Conservation (phyloP, 2,329 filamentous ascomycete species). For the Diaporthe sp. region DNA sequence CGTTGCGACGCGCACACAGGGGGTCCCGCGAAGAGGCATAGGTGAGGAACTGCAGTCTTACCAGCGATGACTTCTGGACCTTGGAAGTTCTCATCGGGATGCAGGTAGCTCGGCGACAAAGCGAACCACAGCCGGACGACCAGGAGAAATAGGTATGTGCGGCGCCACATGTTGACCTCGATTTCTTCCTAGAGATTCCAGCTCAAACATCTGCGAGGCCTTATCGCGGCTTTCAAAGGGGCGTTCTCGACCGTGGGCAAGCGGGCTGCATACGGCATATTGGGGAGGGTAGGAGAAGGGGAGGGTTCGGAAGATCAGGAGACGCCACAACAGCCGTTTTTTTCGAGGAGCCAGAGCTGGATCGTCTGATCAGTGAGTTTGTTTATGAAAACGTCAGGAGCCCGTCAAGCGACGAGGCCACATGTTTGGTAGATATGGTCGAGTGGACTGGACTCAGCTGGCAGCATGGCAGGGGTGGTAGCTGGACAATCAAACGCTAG, state of each 20-base stretch:
- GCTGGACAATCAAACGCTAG: conserved; percentile 30
- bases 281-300: conserved; percentile 7
- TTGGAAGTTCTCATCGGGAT: conserved; percentile 99
- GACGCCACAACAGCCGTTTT: background rate
- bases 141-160: conserved; percentile 86
- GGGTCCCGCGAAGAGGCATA: background rate
- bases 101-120: conserved; percentile 93
- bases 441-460: conserved; percentile 26
- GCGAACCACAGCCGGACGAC: conserved; percentile 94
- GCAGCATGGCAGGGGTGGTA: conserved; percentile 35
- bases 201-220: conserved; percentile 42
- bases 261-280: conserved; percentile 38
- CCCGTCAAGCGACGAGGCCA: conserved; percentile 33
- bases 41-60: conserved; percentile 59
- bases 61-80: conserved; percentile 97
- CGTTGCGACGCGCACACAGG: background rate
- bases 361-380: conserved; percentile 32
- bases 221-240: conserved; percentile 37
- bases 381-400: conserved; percentile 37
- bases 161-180: conserved; percentile 82
- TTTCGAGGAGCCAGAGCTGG: background rate
- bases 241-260: conserved; percentile 39
- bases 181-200: conserved; percentile 40
- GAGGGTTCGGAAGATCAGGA: background rate
- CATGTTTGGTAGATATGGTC: conserved; percentile 34